Percentiles rank a stretch among this genome's conserved stretches.
phyloP scores from a whole-genome alignment of 2,329 filamentous ascomycete species.

The Curvularia sp. region DNA sequence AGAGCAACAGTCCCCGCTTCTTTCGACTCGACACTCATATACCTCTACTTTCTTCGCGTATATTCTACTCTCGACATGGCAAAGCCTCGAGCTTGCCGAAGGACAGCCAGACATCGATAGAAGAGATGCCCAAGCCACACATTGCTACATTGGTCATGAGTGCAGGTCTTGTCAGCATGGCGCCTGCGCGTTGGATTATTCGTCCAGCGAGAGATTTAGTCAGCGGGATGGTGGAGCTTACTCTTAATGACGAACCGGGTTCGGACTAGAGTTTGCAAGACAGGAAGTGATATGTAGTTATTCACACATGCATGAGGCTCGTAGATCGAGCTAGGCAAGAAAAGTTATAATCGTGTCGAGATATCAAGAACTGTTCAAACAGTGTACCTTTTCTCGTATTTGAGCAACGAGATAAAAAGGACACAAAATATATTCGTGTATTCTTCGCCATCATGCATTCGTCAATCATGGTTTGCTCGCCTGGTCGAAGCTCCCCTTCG shows the following conservation, averaged over 20 bases:
- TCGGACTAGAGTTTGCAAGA: not conserved
- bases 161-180: slow-evolving; percentile 45
- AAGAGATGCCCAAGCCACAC: slow-evolving; percentile 41
- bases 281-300: not conserved
- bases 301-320: not conserved
- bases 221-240: slow-evolving; percentile 27
- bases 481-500: no score
- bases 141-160: slow-evolving; percentile 45
- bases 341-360: not conserved
- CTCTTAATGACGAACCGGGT: slow-evolving; percentile 19
- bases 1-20: slow-evolving; percentile 38
- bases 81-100: slow-evolving; percentile 29
- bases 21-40: slow-evolving; percentile 43
- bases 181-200: slow-evolving; percentile 32
- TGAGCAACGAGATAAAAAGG: not conserved
- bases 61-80: slow-evolving; percentile 42
- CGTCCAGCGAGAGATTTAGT: slow-evolving; percentile 18
- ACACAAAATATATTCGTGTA: not conserved
- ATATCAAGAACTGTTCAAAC: not conserved
- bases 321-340: not conserved
- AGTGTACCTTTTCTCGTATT: not conserved
- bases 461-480: not conserved
- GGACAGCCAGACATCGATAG: slow-evolving; percentile 34
- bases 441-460: not conserved
- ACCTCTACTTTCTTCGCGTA: slow-evolving; percentile 41